These are phyloP conservation scores for Ballota nigra DNA, from an alignment of 257 asterid genomes.

Conservation along the genomic window DNA sequence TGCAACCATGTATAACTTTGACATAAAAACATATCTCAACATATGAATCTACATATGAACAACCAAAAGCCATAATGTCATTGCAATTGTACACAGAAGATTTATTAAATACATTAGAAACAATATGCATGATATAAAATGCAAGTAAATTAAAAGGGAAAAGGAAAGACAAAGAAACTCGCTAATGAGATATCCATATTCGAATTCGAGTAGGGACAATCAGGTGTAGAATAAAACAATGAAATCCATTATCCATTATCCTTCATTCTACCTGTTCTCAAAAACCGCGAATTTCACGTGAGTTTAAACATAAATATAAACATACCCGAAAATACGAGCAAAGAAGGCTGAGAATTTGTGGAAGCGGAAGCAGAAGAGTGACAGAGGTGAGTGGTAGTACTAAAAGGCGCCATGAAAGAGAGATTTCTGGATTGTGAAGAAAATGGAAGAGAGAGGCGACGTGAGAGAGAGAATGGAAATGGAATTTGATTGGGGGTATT, in stretches of 20 bases:
- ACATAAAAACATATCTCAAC: background rate
- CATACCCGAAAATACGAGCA: conserved; percentile 89
- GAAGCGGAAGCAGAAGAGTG: conserved; percentile 30
- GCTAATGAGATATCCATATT: background rate
- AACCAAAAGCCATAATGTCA: background rate
- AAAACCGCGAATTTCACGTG: background rate
- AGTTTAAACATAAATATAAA: background rate
- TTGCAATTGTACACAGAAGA: background rate
- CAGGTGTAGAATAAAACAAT: background rate
- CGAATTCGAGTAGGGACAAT: background rate
- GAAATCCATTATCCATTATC: conserved; percentile 2
- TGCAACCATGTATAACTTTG: background rate
- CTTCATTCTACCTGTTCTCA: background rate
- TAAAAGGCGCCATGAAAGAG: conserved; percentile 42
- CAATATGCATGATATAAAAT: background rate
- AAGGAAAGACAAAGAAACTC: background rate
- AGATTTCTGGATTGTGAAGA: conserved; percentile 22
- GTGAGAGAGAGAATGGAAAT: conserved; percentile 28
- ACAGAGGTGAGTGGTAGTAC: conserved; percentile 18
- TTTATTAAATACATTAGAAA: background rate
- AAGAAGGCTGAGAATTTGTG: conserved; percentile 50
- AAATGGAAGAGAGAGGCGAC: conserved; percentile 22
- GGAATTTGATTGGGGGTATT: conserved; percentile 25
- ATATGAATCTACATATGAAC: background rate
- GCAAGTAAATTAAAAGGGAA: background rate